Evolutionary conservation across 441 rosid species (phyloP).

Genomic region (Flueggea neowawraea): DNA sequence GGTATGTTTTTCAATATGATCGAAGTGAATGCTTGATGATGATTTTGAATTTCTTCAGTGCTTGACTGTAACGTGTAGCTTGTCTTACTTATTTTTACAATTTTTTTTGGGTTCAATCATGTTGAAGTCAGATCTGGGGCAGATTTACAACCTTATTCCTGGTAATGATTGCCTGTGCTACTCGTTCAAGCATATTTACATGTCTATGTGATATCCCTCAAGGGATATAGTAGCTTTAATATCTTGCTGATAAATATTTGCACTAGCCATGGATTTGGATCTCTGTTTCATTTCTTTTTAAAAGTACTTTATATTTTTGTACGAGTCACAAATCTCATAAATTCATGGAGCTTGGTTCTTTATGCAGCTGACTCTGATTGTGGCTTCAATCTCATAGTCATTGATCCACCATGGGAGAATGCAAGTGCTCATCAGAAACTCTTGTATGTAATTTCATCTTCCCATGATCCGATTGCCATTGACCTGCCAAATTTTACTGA

Average conservation of each 20-base stretch:
- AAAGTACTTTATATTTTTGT: no score
- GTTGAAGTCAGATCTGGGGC: conserved; percentile 79
- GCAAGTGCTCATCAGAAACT: conserved; percentile 85
- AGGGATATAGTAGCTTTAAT: background rate
- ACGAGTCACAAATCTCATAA: background rate
- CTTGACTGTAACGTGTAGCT: background rate
- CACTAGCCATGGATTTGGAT: no score
- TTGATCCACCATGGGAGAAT: no score
- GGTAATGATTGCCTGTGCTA: conserved; percentile 46
- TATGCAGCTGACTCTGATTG: conserved; percentile 50
- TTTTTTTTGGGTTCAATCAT: conserved; percentile 12
- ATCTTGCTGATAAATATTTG: background rate
- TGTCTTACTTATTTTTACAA: conserved; percentile 23
- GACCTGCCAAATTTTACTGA: no score
- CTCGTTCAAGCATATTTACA: background rate
- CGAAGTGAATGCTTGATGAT: background rate
- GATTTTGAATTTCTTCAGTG: background rate
- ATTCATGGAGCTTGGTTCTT: conserved; percentile 11
- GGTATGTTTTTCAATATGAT: conserved; percentile 30
- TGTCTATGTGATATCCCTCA: background rate
- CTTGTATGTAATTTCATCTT: conserved; percentile 31
- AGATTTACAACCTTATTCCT: conserved; percentile 74
- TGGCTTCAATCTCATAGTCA: conserved; percentile 73
- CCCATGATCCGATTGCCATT: conserved; percentile 7
- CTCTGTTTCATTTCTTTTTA: no score